phyloP scores from a whole-genome alignment of 1,139 yeast species.

The Pichia sp. region DNA sequence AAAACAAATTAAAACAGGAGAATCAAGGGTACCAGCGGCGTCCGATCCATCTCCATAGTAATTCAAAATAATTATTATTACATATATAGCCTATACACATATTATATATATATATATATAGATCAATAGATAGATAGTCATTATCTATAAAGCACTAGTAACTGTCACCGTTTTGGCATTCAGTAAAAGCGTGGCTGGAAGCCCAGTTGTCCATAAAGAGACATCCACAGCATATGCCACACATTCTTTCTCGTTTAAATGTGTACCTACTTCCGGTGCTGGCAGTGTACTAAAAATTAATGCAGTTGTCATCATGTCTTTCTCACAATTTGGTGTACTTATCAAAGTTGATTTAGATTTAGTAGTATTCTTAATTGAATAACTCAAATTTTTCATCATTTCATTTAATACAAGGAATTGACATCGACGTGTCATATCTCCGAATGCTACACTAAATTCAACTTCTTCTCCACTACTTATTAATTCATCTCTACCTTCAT shows the following conservation, averaged over 20 bases:
- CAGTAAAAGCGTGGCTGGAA: conserved; percentile 76
- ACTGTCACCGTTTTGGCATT: conserved; percentile 95
- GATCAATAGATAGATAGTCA: no score
- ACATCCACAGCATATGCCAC: conserved; percentile 70
- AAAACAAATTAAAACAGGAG: no score
- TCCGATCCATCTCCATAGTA: no score
- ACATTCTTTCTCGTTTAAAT: conserved; percentile 60
- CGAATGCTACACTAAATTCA: conserved; percentile 6
- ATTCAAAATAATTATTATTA: no score
- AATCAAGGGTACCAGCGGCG: no score
- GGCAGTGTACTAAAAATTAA: conserved; percentile 87
- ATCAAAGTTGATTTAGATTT: no score
- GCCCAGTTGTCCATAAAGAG: conserved; percentile 70
- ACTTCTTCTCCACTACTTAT: neutral
- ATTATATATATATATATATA: no score
- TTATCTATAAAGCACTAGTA: conserved; percentile 46
- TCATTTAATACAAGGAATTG: conserved; percentile 87
- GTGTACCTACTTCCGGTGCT: conserved; percentile 79
- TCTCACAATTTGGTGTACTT: no score
- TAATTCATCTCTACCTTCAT: neutral
- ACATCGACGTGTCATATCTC: conserved; percentile 78
- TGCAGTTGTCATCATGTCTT: conserved; percentile 36
- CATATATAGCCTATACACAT: no score
- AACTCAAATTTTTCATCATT: conserved; percentile 38
- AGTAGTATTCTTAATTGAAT: neutral